Conservation (phyloP, 116 monocot genomes). For the Dioscorea cayenensis region DNA sequence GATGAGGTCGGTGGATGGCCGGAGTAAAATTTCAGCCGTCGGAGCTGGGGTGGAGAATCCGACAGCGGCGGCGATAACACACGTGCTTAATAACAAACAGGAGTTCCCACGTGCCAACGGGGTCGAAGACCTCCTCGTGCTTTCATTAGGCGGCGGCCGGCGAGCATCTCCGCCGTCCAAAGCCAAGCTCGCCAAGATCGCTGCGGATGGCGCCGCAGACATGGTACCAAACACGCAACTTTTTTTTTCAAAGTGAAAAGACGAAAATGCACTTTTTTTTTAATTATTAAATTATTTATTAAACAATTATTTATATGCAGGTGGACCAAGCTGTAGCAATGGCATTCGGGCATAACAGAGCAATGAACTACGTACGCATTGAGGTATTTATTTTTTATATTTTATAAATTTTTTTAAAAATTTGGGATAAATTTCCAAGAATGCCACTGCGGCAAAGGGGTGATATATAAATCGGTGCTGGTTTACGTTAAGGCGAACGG, state of each 20-base stretch:
- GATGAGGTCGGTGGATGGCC: conserved; percentile 24
- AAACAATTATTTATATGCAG: background rate
- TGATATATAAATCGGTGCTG: background rate
- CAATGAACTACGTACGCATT: conserved; percentile 64
- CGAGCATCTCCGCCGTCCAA: background rate
- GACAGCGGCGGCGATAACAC: conserved; percentile 48
- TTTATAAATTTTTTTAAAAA: too few relatives aligned
- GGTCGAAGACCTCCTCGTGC: conserved; percentile 32
- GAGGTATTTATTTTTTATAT: conserved; percentile 33
- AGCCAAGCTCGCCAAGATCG: conserved; percentile 40
- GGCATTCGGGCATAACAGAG: conserved; percentile 63
- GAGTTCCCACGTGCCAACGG: conserved; percentile 50
- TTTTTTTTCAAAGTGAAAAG: background rate
- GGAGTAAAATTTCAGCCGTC: conserved; percentile 16
- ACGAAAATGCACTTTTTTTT: background rate
- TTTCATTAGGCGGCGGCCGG: conserved; percentile 20
- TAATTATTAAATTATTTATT: background rate
- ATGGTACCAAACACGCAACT: background rate
- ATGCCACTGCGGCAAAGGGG: background rate
- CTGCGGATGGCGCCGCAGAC: conserved; percentile 41
- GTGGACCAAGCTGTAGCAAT: conserved; percentile 83
- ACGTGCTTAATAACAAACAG: conserved; percentile 60
- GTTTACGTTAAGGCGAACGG: background rate
- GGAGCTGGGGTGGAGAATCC: conserved; percentile 38
- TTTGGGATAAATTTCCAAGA: background rate